Evolutionary conservation across 1,139 yeast genomes (phyloP).

Genomic region (Saccharomyces hybrid): DNA sequence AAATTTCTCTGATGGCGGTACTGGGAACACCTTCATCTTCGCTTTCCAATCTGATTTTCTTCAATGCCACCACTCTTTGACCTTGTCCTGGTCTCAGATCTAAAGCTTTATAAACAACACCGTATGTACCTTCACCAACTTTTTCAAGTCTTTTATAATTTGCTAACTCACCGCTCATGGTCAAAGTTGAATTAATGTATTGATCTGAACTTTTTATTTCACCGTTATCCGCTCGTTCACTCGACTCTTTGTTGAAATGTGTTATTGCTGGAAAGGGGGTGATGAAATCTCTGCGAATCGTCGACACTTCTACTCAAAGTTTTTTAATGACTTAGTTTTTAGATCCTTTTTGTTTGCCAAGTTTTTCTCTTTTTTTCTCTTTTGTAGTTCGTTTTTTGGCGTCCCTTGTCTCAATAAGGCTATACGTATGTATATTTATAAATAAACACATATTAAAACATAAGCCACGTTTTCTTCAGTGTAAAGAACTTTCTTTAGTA

Average conservation of each 20-base stretch:
- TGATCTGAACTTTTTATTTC: not conserved
- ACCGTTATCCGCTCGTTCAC: not conserved
- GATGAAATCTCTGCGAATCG: not conserved
- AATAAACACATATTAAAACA: not conserved
- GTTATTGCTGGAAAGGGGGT: not conserved
- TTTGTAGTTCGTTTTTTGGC: not conserved
- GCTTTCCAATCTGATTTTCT: slow-evolving; percentile 88
- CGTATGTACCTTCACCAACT: slow-evolving; percentile 97
- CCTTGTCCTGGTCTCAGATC: slow-evolving; percentile 65
- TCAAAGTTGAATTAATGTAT: not conserved
- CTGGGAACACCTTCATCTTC: slow-evolving; percentile 99
- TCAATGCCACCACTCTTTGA: slow-evolving; percentile 86
- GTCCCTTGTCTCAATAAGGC: not conserved
- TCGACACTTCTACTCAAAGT: not conserved
- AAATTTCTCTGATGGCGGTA: slow-evolving; percentile 94
- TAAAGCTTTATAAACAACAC: slow-evolving; percentile 93
- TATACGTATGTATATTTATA: not conserved
- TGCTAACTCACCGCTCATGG: slow-evolving; percentile 69
- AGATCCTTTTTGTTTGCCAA: not conserved
- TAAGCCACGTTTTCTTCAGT: not conserved
- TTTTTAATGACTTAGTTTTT: not conserved
- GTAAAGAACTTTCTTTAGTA: slow-evolving; percentile 3
- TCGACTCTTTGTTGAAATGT: not conserved
- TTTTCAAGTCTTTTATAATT: slow-evolving; percentile 92
- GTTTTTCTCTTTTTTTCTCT: not conserved